Base-by-base conservation (phyloP, 2,329 filamentous ascomycete genomes). In the Volutella citrinella region DNA sequence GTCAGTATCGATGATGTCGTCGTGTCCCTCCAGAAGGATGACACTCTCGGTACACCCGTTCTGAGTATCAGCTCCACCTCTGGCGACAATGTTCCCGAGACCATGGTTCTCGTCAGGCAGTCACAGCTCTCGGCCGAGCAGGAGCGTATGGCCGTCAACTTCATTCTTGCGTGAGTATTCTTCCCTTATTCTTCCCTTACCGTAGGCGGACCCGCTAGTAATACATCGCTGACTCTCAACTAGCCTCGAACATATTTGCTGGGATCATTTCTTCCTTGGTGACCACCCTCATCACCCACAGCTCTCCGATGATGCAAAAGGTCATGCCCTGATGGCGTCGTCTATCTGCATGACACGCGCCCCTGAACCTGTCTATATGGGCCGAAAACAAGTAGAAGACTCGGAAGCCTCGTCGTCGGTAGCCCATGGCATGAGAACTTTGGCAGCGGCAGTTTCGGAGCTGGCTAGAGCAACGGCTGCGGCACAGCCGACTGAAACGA, bases 221-320 rank as follows among this genome's bases (percentile, higher is more conserved):
- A n/a, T n/a, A n/a, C n/a, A n/a, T n/a, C n/a, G n/a, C n/a, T n/a
- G n/a, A n/a, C n/a, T n/a, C n/a, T n/a, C n/a, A n/a, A n/a, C 10
- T 19, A 75, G 70, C 4, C 64, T 75, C 31, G 72, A 76, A 45
- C 71, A 73, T 44, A 63, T 70, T 25, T 76, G 71, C 57, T 72
- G 70, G 67, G 54, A 69, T 36, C 71, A 75, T 48, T 71, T 70
- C 47, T 54, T 58, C 42, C 49, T 61, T 7, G 59, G 62, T 15
- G 60, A 66, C 45, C 69, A 63, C 49, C 51, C 55, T 18, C 51
- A 52, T 10, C 59, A 64, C 35, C 31, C 48, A 22, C 43, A 61
- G 35, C 46, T 51, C 27, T 48, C 52, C 26, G 52, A 59, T 9
- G 45, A 51, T 16, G 53, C 55, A 17, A 57, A 55, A 14, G 66